Conservation (phyloP, 1,139 yeast species). For the Kluyveromyces sp. region DNA sequence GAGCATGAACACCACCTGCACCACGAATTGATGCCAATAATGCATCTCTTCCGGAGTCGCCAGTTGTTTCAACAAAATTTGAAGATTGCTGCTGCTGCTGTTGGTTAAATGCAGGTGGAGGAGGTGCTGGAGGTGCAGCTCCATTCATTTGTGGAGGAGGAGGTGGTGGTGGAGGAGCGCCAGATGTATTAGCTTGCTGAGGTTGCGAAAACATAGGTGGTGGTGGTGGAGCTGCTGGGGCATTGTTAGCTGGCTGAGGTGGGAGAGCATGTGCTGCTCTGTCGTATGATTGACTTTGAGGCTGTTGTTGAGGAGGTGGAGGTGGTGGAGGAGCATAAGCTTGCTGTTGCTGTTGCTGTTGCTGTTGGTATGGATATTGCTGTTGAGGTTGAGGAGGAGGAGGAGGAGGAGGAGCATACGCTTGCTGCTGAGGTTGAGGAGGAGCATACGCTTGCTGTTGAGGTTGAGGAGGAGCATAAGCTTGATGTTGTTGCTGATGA, state of each 20-base stretch:
- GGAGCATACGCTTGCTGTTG: background rate
- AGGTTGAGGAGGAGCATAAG: background rate
- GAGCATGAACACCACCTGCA: conserved; percentile 62
- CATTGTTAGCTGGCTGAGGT: background rate
- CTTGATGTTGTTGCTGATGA: conserved; percentile 8
- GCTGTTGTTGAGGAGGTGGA: conserved; percentile 21
- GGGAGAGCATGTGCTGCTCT: conserved; percentile 24
- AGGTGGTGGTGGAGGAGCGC: conserved; percentile 15
- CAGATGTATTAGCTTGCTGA: conserved; percentile 12
- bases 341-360: conserved; percentile 23
- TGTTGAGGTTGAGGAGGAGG: conserved; percentile 7
- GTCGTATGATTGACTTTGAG: conserved; percentile 17
- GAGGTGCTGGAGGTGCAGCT: conserved; percentile 35
- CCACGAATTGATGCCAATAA: conserved; percentile 79
- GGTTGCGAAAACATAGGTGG: conserved; percentile 14
- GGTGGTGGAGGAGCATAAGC: conserved; percentile 24
- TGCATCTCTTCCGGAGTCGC: conserved; percentile 67
- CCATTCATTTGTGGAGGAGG: conserved; percentile 24
- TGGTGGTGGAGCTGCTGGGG: conserved; percentile 12
- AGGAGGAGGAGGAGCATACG: conserved; percentile 23
- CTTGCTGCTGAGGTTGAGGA: conserved; percentile 6
- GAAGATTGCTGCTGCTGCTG: conserved; percentile 33
- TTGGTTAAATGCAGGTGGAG: conserved; percentile 28
- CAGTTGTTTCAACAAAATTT: conserved; percentile 31
- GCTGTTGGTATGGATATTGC: conserved; percentile 17